Evolutionary conservation across 108 stramenopile genomes (phyloP).

Genomic region (Halocafeteria seosinensis): DNA sequence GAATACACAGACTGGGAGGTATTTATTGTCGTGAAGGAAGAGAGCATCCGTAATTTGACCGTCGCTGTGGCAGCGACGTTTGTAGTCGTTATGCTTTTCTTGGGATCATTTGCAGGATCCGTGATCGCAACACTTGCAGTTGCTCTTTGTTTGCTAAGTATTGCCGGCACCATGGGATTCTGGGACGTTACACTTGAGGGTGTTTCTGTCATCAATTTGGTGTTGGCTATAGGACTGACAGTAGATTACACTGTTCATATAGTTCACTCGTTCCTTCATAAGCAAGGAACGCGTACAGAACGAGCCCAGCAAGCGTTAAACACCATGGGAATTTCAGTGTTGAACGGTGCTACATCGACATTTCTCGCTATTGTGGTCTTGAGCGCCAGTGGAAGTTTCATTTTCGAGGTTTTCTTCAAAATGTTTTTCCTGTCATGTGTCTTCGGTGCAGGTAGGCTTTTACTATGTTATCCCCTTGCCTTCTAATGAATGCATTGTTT

Average conservation of each 20-base stretch:
- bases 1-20: constrained; percentile 25
- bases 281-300: constrained; percentile 10
- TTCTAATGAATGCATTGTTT: too few relatives aligned
- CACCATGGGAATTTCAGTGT: constrained; percentile 44
- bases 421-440: constrained; percentile 50
- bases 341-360: constrained; percentile 50
- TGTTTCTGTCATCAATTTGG: constrained; percentile 21
- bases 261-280: constrained; percentile 27
- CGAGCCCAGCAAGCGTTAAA: background rate
- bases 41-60: constrained; percentile 49
- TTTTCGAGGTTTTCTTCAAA: constrained; percentile 42
- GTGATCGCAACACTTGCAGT: constrained; percentile 23
- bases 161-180: constrained; percentile 22
- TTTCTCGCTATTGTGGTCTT: constrained; percentile 57
- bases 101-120: constrained; percentile 18
- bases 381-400: constrained; percentile 36
- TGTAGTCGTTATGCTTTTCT: constrained; percentile 19
- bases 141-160: constrained; percentile 16
- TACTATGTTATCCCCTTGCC: too few relatives aligned
- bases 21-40: constrained; percentile 20
- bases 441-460: constrained; percentile 39
- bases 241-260: constrained; percentile 31
- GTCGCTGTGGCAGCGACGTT: constrained; percentile 34
- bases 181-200: constrained; percentile 24
- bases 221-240: constrained; percentile 27